Evolutionary conservation across 106 monocot species (phyloP), one percentile per base, ranked within the genome.

Genomic region (Gastrodia elata): DNA sequence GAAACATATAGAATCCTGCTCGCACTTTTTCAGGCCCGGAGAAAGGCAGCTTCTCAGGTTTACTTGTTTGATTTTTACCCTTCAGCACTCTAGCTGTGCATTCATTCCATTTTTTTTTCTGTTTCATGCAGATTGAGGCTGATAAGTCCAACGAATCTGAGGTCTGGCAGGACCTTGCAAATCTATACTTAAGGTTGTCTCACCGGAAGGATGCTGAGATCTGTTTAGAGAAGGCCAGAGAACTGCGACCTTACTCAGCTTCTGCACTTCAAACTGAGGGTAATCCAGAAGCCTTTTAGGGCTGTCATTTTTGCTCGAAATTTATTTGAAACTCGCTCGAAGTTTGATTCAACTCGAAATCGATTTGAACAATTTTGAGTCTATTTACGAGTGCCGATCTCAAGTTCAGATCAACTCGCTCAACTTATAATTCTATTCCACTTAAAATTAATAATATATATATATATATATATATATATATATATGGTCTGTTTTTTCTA

Each of bases 91-190:
- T 64, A 3, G 52, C 52, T 28, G 14, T 38, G 67, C 27, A 67
- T 38, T 67, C 37, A 67, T 67, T 38, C 35, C 38, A 15, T 36
- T 8, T 15, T 15, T 33, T 71, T 75, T 24, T 73, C 27, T n/a
- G n/a, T n/a, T n/a, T n/a, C 18, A 76, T 20, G 70, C 59, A 90
- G 90, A 68, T 87, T 64, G 83, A 86, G 67, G 82, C 90, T 71
- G 81, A 86, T 48, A 84, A 81, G 57, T 74, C 65, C 33, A 83
- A 71, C 61, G 97, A 97, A 49, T 86, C 88, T 88, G 90, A 93
- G 84, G 90, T 93, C 39, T 97, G 92, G 97, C 88, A 88, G 75
- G 97, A 86, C 69, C 97, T 97, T 79, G 92, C 92, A 52, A 80
- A 81, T 75, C 68, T 97, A 16, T 97, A 97, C 67, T 80, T 90